phyloP scores from a whole-genome alignment of 2,329 filamentous ascomycete genomes.

The Coleophoma crateriformis region DNA sequence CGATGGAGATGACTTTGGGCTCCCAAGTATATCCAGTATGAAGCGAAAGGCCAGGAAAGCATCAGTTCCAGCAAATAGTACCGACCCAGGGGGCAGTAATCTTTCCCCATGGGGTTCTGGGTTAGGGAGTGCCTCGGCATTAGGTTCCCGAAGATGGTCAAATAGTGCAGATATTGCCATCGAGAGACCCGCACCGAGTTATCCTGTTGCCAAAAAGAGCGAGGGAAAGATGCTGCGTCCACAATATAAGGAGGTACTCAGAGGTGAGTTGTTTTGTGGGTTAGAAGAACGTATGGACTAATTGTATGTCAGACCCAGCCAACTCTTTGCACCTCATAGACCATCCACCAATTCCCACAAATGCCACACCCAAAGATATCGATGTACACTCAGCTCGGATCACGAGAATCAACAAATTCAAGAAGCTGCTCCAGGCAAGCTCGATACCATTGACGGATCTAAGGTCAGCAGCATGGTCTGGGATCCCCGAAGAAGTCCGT shows the following conservation, averaged over 20 bases:
- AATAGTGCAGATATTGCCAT: constrained; percentile 94
- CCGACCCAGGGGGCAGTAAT: constrained; percentile 10
- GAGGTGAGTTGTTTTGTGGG: constrained; percentile 38
- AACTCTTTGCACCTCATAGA: constrained; percentile 94
- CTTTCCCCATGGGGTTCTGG: constrained; percentile 29
- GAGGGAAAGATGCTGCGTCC: constrained; percentile 94
- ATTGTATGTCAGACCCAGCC: constrained; percentile 57
- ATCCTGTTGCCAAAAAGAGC: constrained; percentile 81
- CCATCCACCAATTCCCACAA: constrained; percentile 68
- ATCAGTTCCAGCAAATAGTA: constrained; percentile 6
- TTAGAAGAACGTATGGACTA: background rate
- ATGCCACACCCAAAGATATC: constrained; percentile 74
- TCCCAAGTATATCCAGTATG: constrained; percentile 90
- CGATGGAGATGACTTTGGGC: constrained; percentile 90
- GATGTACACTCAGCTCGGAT: constrained; percentile 85
- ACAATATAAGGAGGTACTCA: constrained; percentile 94
- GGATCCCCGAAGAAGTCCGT: constrained; percentile 88
- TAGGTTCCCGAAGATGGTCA: constrained; percentile 55
- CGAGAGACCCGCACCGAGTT: constrained; percentile 75
- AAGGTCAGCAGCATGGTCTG: constrained; percentile 85
- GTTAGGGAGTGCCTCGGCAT: constrained; percentile 28
- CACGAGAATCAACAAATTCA: constrained; percentile 97
- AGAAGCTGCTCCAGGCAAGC: constrained; percentile 86
- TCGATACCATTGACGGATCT: constrained; percentile 83
- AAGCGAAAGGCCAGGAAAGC: constrained; percentile 59